Conservation (phyloP, 139 green algal genomes). For the Closterium sp. region DNA sequence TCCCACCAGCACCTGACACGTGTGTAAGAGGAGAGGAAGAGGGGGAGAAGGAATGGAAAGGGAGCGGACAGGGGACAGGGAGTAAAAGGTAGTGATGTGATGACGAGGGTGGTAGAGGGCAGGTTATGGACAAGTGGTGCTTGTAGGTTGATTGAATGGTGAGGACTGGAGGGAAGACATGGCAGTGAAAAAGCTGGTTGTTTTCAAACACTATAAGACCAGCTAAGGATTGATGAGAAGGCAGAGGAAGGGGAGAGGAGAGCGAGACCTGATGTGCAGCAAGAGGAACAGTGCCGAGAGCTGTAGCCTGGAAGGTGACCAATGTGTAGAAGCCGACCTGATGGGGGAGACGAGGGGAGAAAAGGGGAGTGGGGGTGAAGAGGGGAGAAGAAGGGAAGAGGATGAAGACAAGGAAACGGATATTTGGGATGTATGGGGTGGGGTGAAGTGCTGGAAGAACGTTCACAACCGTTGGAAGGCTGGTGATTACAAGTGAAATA, state of each 20-base stretch:
- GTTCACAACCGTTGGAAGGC: too few species aligned
- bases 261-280: constrained; percentile 26
- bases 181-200: too few species aligned
- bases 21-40: neutral
- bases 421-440: too few species aligned
- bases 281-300: neutral
- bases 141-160: too few species aligned
- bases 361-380: neutral
- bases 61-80: neutral
- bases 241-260: constrained; percentile 3
- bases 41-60: neutral
- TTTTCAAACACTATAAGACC: too few species aligned
- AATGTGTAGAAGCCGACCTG: constrained; percentile 32
- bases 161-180: too few species aligned
- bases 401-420: neutral
- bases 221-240: too few species aligned
- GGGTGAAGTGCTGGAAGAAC: too few species aligned
- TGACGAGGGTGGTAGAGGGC: too few species aligned
- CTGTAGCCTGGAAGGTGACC: constrained; percentile 30
- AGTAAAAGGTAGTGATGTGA: too few species aligned
- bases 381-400: neutral
- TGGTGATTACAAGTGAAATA: too few species aligned
- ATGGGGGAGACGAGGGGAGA: neutral
- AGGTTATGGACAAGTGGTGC: too few species aligned
- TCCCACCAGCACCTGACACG: constrained; percentile 31